Evolutionary conservation across 179 eudicot genomes (phyloP).

Genomic region (Kewa caespitosa): DNA sequence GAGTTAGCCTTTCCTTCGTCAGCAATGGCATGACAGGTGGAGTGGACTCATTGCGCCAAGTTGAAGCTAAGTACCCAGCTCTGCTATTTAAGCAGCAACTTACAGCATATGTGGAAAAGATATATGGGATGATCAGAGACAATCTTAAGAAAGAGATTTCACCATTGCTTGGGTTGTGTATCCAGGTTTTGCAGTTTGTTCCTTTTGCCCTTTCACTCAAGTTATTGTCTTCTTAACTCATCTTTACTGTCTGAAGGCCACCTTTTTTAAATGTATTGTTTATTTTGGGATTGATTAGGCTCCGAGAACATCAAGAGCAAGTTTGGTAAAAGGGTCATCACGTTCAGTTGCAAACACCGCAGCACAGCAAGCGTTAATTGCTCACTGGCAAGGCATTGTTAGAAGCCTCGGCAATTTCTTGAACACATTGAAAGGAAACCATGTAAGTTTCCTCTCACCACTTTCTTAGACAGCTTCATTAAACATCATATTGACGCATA

Average conservation of each 20-base stretch:
- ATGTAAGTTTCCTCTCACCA: constrained; percentile 48
- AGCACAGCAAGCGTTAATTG: constrained; percentile 92
- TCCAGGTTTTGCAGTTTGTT: constrained; percentile 56
- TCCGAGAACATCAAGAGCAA: constrained; percentile 96
- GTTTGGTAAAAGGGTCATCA: constrained; percentile 83
- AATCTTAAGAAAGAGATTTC: constrained; percentile 94
- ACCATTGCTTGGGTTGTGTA: constrained; percentile 88
- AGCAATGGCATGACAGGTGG: constrained; percentile 62
- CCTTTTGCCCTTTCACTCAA: constrained; percentile 1
- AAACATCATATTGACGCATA: not conserved
- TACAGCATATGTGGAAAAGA: constrained; percentile 93
- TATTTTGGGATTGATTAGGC: constrained; percentile 65
- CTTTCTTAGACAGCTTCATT: not conserved
- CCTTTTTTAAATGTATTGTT: too few relatives aligned
- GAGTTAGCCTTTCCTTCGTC: constrained; percentile 62
- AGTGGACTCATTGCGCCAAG: constrained; percentile 68
- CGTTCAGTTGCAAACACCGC: constrained; percentile 78
- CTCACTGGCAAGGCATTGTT: constrained; percentile 97
- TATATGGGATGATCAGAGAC: constrained; percentile 91
- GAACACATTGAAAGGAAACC: constrained; percentile 69
- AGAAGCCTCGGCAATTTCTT: constrained; percentile 74
- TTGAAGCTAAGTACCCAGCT: constrained; percentile 97
- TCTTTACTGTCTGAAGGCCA: too few relatives aligned
- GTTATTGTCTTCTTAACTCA: too few relatives aligned
- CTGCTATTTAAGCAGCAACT: constrained; percentile 96